Base-by-base conservation (phyloP, 768 basidiomycete species). In the Chalciporus piperatus region DNA sequence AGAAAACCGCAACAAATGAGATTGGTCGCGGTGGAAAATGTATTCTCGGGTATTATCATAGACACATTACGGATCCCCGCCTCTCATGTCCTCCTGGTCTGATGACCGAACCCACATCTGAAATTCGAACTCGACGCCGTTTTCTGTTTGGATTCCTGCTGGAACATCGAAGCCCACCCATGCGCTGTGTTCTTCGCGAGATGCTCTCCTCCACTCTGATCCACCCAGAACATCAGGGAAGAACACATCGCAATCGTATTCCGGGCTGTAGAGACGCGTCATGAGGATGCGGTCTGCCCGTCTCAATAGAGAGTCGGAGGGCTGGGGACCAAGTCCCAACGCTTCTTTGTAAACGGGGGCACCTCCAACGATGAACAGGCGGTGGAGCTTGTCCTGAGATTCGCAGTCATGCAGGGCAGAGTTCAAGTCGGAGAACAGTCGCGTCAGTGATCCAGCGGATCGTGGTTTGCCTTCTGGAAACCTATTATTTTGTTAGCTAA, bases 301-400 rank as follows among this genome's bases (percentile, higher is more conserved):
- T 51, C 78, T 71, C 19, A 73, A 74, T 3, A 68, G 57, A 14
- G 62, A 51, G 4, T 63, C 41, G 11, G 67, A 62, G 39, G 65
- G 62, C 9, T 51, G 46, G 47, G 49, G 22, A 14, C 70, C 67
- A 6, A 67, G 55, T 7, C 59, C 57, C 32, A 97, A 77, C 12
- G 84, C 75, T 52, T 87, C 83, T 32, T 74, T 71, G 76, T 97
- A 97, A 23, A 98, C 70, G 28, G 85, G 81, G 7, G 91, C 83
- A n/a, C 97, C 97, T 28, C 97, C 97, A 28, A 97, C 97, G 58
- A 98, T 73, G 73, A 98, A 98, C 25, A 72, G 70, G 49, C 83
- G 80, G 61, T 89, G 70, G 39, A 82, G 63, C 17, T 58, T 55
- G 40, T 47, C n/a, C 47, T 56, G 38, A 32, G 37, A 51, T 12